Evolutionary conservation across 345 rosid genomes (phyloP), one percentile per base, ranked within the genome.

Genomic region (Ailanthus altissimus): DNA sequence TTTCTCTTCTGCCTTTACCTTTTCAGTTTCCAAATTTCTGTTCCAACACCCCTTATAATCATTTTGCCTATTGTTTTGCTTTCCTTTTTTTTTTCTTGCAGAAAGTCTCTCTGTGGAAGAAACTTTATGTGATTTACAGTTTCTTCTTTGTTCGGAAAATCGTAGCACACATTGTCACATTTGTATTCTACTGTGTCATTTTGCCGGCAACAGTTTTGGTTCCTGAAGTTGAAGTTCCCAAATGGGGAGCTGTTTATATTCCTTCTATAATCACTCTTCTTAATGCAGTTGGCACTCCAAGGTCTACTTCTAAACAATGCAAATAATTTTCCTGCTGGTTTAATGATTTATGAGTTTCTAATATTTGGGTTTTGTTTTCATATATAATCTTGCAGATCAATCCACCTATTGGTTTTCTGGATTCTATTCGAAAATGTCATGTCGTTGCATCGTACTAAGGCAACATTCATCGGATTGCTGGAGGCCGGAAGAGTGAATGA

Each of bases 381-480:
- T 26, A 13, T 75, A n/a, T 0, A 21, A 4, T 72, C 47, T 42
- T 76, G 78, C 85, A 90, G 93, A 64, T 90, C 92, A n/a, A 65
- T 89, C 20, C 94, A 90, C 70, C 53, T 90, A 8, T 57, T 90
- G 46, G 60, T 87, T 8, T 88, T 87, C 83, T 94, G 98, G 97
- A 90, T 94, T 74, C 87, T 93, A 1, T 94, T 94, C 32, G 97
- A 94, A 86, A 94, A 93, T 56, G 98, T 93, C n/a, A 91, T 94
- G 97, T 91, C 97, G 0, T 81, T 94, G 79, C 98, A 94, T 75
- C 78, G 98, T 45, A 93, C 91, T 5, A 94, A 89, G 88, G 98
- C 94, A 13, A 89, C 97, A 20, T 86, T 95, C 38, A 89, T 93
- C 28, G 99, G 99, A 25, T 81, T 95, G 83, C 70, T 95, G 14